Evolutionary conservation across 2,329 filamentous ascomycete genomes (phyloP), one percentile per base, ranked within the genome.

Genomic region (Fusarium acutatum): DNA sequence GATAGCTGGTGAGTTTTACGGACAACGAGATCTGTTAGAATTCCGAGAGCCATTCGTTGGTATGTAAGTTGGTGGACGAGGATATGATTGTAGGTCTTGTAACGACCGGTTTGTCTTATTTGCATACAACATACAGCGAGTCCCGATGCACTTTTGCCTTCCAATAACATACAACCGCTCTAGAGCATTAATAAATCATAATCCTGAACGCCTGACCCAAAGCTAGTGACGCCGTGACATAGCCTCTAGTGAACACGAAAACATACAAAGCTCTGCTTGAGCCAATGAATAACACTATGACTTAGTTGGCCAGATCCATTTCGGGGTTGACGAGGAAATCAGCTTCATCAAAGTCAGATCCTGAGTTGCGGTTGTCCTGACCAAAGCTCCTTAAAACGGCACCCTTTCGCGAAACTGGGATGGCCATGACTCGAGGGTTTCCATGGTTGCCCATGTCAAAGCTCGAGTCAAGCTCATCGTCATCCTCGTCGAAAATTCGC

Each of bases 1-100:
- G 0, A 88, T 98, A 40, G 92, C 93, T 53, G 95, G 94, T 76
- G 95, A 97, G 82, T 90, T 93, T 74, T 98, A 95, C 82, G 95
- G 96, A 3, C 96, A 98, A 83, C 88, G 92, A 73, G 96, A 98
- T 81, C 83, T 98, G 71, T 87, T 98, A 54, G 90, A 93, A 77
- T 93, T 92, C 70, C 89, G 94, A 65, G 89, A 92, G 69, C 88
- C 88, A 8, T 91, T 90, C 76, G 83, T 85, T 28, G 83, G 83
- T 38, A 79, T 86, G 74, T 85, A 82, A 80, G 65, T 72, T 63
- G 64, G 30, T 41, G 59, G 40, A 50, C 11, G 46, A 38, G 12
- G 43, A 52, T 60, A 49, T 47, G 60, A 49, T 56, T 59, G 62
- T 60, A 68, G 64, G 64, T 70, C 60, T 60, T 20, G 22, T 60